These are phyloP conservation scores for Microbotryomycetes sp. DNA, from an alignment of 1,284 basidiomycete species.

Conservation along the genomic window DNA sequence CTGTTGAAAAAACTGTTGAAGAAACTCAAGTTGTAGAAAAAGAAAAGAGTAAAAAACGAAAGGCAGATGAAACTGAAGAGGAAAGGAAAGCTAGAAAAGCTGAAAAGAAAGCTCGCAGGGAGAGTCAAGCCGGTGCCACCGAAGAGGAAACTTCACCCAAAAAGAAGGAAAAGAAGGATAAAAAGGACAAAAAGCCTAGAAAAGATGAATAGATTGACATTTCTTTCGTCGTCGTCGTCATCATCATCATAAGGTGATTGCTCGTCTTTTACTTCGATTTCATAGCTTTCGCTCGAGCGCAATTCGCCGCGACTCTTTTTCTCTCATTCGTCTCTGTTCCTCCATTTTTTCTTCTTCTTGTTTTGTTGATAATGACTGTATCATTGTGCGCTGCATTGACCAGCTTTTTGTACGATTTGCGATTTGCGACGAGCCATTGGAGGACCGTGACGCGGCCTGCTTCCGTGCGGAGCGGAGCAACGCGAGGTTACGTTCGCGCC, in stretches of 20 bases:
- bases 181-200: conserved; percentile 47
- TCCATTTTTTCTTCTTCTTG: not conserved
- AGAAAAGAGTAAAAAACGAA: conserved; percentile 49
- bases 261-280: not conserved
- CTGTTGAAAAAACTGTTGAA: conserved; percentile 39
- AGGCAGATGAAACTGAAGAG: conserved; percentile 39
- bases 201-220: conserved; percentile 1
- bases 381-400: not conserved
- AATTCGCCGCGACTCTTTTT: not conserved
- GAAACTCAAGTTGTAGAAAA: conserved; percentile 41
- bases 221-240: not conserved
- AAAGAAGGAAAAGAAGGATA: conserved; percentile 26
- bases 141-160: conserved; percentile 13
- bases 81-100: conserved; percentile 40
- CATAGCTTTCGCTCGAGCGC: not conserved
- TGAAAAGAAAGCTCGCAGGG: conserved; percentile 42
- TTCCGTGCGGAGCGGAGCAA: too few species aligned
- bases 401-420: not conserved
- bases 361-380: not conserved
- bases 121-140: conserved; percentile 15
- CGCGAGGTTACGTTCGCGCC: too few species aligned
- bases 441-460: too few species aligned
- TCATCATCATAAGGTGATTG: not conserved
- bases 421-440: too few species aligned
- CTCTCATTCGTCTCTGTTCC: not conserved